Percentiles rank a stretch among this genome's conserved stretches.
phyloP scores from a whole-genome alignment of 331 rosid genomes.

The Phaseolus coccineus region DNA sequence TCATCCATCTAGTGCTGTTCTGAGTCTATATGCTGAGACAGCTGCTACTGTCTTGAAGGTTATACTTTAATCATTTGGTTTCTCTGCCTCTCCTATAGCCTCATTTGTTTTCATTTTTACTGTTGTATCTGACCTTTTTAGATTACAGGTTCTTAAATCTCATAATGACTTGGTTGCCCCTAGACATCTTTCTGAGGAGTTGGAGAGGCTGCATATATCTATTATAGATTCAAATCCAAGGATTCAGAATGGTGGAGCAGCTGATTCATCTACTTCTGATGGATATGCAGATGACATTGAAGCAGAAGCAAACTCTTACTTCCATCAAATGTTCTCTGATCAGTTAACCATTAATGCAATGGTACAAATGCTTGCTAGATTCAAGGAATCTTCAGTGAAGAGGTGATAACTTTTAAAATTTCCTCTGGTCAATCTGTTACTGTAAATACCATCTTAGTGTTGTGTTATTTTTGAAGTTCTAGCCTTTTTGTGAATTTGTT shows the following conservation, averaged over 20 bases:
- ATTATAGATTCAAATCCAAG: slow-evolving; percentile 75
- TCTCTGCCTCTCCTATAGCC: neutral
- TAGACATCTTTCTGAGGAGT: slow-evolving; percentile 74
- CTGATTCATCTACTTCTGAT: slow-evolving; percentile 73
- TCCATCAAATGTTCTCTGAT: slow-evolving; percentile 93
- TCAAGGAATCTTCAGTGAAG: slow-evolving; percentile 80
- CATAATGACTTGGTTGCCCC: slow-evolving; percentile 59
- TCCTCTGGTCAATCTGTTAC: slow-evolving; percentile 5
- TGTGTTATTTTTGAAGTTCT: slow-evolving; percentile 12
- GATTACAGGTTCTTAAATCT: slow-evolving; percentile 83
- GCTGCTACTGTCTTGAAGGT: slow-evolving; percentile 80
- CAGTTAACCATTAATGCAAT: slow-evolving; percentile 71
- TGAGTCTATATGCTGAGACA: slow-evolving; percentile 67
- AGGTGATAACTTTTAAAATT: slow-evolving; percentile 57
- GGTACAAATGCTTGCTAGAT: slow-evolving; percentile 90
- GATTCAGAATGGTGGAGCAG: slow-evolving; percentile 68
- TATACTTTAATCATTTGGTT: slow-evolving; percentile 30
- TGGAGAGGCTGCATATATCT: slow-evolving; percentile 77
- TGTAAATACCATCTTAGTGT: neutral
- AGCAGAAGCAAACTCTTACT: slow-evolving; percentile 83
- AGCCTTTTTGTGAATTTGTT: neutral
- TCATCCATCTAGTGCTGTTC: slow-evolving; percentile 69
- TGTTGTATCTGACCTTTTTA: slow-evolving; percentile 28
- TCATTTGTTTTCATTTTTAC: neutral
- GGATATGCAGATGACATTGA: slow-evolving; percentile 88